Evolutionary conservation across 2,329 filamentous ascomycete genomes (phyloP).

Genomic region (Microsporum canis): DNA sequence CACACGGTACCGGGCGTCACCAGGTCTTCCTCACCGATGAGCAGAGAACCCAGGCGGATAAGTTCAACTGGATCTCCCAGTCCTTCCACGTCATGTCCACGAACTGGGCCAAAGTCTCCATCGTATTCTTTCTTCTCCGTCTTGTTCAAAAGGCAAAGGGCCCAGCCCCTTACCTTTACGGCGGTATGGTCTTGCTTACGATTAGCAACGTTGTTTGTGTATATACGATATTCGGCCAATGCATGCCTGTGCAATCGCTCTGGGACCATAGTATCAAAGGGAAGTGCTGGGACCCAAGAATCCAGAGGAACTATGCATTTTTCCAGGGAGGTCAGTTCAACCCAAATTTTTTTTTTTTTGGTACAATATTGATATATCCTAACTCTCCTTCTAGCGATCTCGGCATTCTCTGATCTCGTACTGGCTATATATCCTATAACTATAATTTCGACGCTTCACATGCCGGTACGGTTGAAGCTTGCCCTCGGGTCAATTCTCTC

Average conservation of each 20-base stretch:
- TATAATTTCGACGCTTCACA: constrained; percentile 9
- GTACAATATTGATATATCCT: not conserved
- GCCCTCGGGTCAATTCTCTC: constrained; percentile 7
- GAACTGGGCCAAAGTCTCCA: constrained; percentile 12
- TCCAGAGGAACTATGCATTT: constrained; percentile 10
- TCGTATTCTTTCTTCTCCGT: constrained; percentile 12
- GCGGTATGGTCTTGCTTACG: constrained; percentile 10
- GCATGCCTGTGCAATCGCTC: constrained; percentile 7
- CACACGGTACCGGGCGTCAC: constrained; percentile 11
- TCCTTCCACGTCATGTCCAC: constrained; percentile 12
- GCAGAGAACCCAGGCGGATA: constrained; percentile 10
- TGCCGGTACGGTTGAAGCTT: constrained; percentile 8
- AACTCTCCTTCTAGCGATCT: constrained; percentile 9
- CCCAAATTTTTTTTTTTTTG: not conserved
- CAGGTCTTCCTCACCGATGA: constrained; percentile 5
- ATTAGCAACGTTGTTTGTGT: constrained; percentile 9
- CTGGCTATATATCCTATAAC: constrained; percentile 12
- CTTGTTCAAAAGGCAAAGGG: constrained; percentile 8
- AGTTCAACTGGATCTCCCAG: constrained; percentile 11
- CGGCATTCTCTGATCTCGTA: constrained; percentile 10
- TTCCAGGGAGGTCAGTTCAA: constrained; percentile 10
- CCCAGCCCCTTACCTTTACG: constrained; percentile 6
- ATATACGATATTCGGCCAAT: constrained; percentile 10
- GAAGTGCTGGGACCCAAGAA: constrained; percentile 9
- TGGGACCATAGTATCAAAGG: constrained; percentile 7